Base-by-base conservation (phyloP, 2,329 filamentous ascomycete genomes). In the Didymella pinodella region DNA sequence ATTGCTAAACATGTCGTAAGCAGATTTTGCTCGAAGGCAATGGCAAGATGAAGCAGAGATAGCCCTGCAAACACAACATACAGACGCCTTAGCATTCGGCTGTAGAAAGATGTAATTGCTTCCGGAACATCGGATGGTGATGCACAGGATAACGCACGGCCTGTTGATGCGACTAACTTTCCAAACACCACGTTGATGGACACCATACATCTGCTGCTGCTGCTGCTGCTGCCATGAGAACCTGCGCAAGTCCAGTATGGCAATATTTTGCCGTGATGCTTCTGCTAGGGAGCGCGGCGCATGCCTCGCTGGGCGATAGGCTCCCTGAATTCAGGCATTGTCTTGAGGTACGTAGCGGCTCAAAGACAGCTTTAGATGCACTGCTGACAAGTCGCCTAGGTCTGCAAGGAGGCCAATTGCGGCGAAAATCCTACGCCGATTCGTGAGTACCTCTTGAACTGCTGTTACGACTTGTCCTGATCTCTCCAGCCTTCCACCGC, bases 241-340 rank as follows among this genome's bases (percentile, higher is more conserved):
- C 70, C 60, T 63, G 59, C 56, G 61, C 54, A 51, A 48, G 51
- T 29, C 57, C 59, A 48, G 50, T 40, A 71, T 75, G 73, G 73
- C 66, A 68, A 29, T 52, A 54, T n/a, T 16, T 65, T 57, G 65
- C 65, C 34, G 32, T 71, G 6, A 22, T 73, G 47, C 65, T 66
- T 71, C 53, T 74, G 73, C 50, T 73, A 61, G 45, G 44, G 54
- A 75, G 75, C 40, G 69, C 70, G 22, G 78, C 82, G 16, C 78
- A 82, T 53, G 95, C 93, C 28, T 97, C 93, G 4, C 71, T 88
- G 48, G 95, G 95, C 65, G 95, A 99, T 77, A 85, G 87, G 54
- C 82, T 97, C 59, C 92, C 92, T 18, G 93, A 96, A 71, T 99
- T 99, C 76, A 85, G 84, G 73, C 84, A 93, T 77, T 99, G 95